Conservation (phyloP, 768 basidiomycete genomes). For the Suillus luteus region DNA sequence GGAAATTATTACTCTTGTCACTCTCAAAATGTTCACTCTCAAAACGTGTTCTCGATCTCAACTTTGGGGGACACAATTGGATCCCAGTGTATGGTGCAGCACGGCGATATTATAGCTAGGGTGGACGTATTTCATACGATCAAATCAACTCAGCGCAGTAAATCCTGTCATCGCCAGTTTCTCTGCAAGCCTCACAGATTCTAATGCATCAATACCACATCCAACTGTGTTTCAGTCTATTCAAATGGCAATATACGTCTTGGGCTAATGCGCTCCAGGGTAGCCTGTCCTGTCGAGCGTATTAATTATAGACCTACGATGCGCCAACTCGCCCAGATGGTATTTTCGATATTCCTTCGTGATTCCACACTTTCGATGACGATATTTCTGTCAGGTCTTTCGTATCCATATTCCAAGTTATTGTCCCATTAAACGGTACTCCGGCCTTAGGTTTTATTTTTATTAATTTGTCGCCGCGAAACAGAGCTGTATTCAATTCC, state of each 20-base stretch:
- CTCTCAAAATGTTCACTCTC: constrained; percentile 53
- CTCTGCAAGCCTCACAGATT: neutral
- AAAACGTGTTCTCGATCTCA: constrained; percentile 51
- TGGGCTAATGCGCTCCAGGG: neutral
- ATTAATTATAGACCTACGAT: constrained; percentile 60
- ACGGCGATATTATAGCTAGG: constrained; percentile 34
- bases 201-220: constrained; percentile 31
- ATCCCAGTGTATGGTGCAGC: neutral
- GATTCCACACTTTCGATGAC: constrained; percentile 24
- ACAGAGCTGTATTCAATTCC: neutral
- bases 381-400: neutral
- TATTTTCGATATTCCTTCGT: constrained; percentile 22
- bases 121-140: constrained; percentile 43
- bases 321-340: constrained; percentile 33
- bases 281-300: constrained; percentile 19
- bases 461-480: neutral
- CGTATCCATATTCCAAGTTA: neutral
- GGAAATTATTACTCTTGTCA: constrained; percentile 64
- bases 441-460: neutral
- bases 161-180: neutral
- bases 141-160: neutral
- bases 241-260: neutral
- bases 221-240: constrained; percentile 33
- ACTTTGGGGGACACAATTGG: constrained; percentile 49
- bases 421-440: neutral